A percentile compares a stretch with the other conserved stretches of the same genome.
Evolutionary conservation across 164 flowering plant species (phyloP).

Genomic region (Sedum album): DNA sequence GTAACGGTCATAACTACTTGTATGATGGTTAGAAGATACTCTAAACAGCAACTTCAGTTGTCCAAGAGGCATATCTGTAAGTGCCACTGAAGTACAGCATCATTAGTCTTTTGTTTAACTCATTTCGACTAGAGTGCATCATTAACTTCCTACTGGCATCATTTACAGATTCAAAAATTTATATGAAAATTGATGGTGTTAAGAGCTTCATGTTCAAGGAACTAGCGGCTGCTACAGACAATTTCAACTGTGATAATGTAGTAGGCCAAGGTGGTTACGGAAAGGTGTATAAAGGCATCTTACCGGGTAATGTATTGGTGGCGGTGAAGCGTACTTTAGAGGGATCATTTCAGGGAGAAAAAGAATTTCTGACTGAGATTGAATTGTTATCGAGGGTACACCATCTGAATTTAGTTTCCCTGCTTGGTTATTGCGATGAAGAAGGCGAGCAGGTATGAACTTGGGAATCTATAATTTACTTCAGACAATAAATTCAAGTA

Average conservation of each 20-base stretch:
- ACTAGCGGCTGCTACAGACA: slow-evolving; percentile 45
- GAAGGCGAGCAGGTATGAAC: slow-evolving; percentile 65
- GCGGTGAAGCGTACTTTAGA: slow-evolving; percentile 72
- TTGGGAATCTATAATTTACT: not conserved
- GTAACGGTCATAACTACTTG: slow-evolving; percentile 24
- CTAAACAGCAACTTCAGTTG: slow-evolving; percentile 13
- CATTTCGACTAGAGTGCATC: not conserved
- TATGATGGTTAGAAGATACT: slow-evolving; percentile 26
- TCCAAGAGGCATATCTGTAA: slow-evolving; percentile 39
- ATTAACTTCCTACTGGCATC: not conserved
- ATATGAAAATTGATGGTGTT: slow-evolving; percentile 60
- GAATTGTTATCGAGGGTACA: slow-evolving; percentile 66
- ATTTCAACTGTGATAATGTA: slow-evolving; percentile 33
- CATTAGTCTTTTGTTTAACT: not conserved
- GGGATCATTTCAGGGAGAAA: slow-evolving; percentile 66
- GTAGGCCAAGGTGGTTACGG: slow-evolving; percentile 89
- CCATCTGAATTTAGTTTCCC: slow-evolving; percentile 65
- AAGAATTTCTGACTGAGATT: slow-evolving; percentile 70
- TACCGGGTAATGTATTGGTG: slow-evolving; percentile 39
- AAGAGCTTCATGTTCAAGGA: slow-evolving; percentile 51
- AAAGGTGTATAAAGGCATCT: slow-evolving; percentile 54
- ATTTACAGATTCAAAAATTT: slow-evolving; percentile 37
- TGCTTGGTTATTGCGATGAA: slow-evolving; percentile 68
- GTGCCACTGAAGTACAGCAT: slow-evolving; percentile 14
- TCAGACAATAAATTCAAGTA: too few relatives aligned